These are phyloP conservation scores for Fusarium staphyleae DNA, from an alignment of 2,329 filamentous ascomycete species.

Conservation along the genomic window DNA sequence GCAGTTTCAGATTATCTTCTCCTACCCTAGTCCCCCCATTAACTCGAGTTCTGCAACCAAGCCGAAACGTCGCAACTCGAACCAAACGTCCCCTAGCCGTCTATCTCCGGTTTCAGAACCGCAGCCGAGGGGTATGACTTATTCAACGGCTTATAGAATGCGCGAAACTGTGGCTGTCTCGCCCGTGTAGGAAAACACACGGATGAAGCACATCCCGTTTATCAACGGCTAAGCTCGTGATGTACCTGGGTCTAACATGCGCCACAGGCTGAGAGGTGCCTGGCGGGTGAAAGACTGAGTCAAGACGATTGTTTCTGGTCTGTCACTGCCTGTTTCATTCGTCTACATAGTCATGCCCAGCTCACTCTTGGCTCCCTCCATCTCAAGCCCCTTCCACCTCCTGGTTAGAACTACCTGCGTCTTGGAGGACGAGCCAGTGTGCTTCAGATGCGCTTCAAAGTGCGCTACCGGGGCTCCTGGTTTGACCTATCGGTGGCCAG, in stretches of 20 bases:
- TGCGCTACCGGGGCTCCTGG: conserved; percentile 9
- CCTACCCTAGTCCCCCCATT: not conserved
- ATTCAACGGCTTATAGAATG: conserved; percentile 5
- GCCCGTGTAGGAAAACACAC: conserved; percentile 12
- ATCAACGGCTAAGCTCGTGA: no score
- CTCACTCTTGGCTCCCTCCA: conserved; percentile 10
- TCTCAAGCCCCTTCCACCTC: conserved; percentile 22
- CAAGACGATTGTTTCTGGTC: no score
- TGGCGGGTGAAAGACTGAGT: no score
- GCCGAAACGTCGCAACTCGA: conserved; percentile 23
- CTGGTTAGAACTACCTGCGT: conserved; percentile 8
- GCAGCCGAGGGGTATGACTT: not conserved
- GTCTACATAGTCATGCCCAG: not conserved
- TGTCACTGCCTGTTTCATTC: conserved; percentile 29
- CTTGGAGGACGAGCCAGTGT: conserved; percentile 24
- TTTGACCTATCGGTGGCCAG: not conserved
- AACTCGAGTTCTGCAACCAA: conserved; percentile 24
- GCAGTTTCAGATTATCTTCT: not conserved
- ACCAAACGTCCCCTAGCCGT: conserved; percentile 1
- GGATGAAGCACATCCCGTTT: no score
- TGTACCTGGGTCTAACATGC: no score
- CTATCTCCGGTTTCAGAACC: conserved; percentile 7
- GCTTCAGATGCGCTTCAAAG: conserved; percentile 41
- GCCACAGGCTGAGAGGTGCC: no score
- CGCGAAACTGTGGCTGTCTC: conserved; percentile 36